Base-by-base conservation (phyloP, 2,329 filamentous ascomycete genomes). In the Colletotrichum sojae region DNA sequence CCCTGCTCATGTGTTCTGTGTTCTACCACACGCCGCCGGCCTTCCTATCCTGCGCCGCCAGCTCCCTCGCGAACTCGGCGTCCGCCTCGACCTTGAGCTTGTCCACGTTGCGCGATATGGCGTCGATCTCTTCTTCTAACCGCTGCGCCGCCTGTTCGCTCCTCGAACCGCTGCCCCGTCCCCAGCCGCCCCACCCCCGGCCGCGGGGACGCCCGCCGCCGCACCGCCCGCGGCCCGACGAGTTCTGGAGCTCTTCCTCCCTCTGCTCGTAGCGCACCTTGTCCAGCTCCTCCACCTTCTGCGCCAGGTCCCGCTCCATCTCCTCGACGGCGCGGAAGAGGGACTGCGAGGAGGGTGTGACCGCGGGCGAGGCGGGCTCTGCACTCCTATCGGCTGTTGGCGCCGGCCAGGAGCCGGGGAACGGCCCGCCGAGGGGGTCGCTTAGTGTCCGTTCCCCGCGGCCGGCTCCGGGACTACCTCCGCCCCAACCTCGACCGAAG, bases 31-130 rank as follows among this genome's bases (percentile, higher is more conserved):
- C 54, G 15, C 64, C 56, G 25, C 59, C 55, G 16, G 43, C 49
- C 51, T 69, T 59, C 46, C 58, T 51, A 10, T 71, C 74, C 66
- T 77, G 74, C 54, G 75, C 74, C 13, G 73, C 82, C 70, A 87
- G 60, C 70, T 83, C 81, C 69, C 79, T 77, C 36, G 83, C 85
- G 69, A 83, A 83, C 69, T 83, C 80, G 73, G 82, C 85, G 60
- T 88, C 84, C 2, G 82, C 84, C 74, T 85, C 81, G 6, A 84
- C 69, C 68, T 79, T 75, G 63, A 86, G 65, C 63, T 71, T 64
- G 59, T 83, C 79, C 27, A 86, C 72, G 54, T 78, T 77, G 13
- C 72, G 70, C 49, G 79, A 79, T 63, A 88, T 72, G 39, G 74
- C 76, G 64, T 82, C 78, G 48, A 85, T 75, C 71, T 82, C 80